phyloP scores from a whole-genome alignment of 225 moss, liverwort and hornwort genomes.

The Sphagnum tenellum region DNA sequence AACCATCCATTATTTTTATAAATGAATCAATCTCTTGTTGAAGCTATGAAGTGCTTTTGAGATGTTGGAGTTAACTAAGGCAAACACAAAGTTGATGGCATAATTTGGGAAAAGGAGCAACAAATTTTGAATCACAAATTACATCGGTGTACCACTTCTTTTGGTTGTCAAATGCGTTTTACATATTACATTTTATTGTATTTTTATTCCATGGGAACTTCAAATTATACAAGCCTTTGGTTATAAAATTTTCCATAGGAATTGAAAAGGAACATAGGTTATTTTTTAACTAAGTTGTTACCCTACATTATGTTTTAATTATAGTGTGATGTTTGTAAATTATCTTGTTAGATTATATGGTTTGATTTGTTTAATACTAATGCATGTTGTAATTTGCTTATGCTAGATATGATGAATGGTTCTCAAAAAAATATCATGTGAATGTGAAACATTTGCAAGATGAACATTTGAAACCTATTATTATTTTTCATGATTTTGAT shows the following conservation, averaged over 20 bases:
- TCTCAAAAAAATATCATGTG: not conserved
- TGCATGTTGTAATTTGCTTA: not conserved
- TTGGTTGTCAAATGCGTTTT: conserved; percentile 1
- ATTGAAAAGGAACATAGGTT: not conserved
- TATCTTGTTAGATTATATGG: no score
- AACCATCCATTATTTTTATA: not conserved
- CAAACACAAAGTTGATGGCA: not conserved
- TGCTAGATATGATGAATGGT: not conserved
- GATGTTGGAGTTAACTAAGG: not conserved
- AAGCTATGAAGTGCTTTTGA: not conserved
- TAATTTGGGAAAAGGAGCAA: not conserved
- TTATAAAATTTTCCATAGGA: not conserved
- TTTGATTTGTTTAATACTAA: not conserved
- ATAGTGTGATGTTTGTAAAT: not conserved
- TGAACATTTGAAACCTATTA: not conserved
- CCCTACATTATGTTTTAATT: no score
- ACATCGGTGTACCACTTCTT: not conserved
- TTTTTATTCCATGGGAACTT: not conserved
- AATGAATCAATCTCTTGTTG: not conserved
- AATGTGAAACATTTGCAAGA: not conserved
- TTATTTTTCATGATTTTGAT: not conserved
- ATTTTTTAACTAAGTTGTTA: not conserved
- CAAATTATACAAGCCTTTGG: not conserved
- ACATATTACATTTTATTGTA: not conserved
- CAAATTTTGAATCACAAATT: not conserved